Evolutionary conservation across 1,139 yeast species (phyloP).

Genomic region (Suhomyces bribrorum): DNA sequence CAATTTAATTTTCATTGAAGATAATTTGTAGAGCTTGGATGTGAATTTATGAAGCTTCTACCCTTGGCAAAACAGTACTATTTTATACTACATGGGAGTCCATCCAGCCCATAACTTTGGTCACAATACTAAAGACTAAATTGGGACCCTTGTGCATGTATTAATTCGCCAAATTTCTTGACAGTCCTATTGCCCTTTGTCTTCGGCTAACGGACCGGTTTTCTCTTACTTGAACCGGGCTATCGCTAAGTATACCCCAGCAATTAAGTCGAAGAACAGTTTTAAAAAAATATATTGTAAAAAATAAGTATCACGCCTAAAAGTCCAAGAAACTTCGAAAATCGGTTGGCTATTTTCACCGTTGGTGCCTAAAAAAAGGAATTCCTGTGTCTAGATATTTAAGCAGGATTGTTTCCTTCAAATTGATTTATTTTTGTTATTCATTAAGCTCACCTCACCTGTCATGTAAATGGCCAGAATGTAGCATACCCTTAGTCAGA

Average conservation of each 20-base stretch:
- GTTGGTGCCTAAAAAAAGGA: no score
- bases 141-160: neutral
- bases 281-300: neutral
- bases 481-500: no score
- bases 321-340: no score
- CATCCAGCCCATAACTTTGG: neutral
- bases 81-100: neutral
- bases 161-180: no score
- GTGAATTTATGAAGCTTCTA: neutral
- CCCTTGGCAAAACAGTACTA: neutral
- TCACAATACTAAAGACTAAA: neutral
- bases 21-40: neutral
- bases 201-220: neutral
- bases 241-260: conserved; percentile 6
- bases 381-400: no score
- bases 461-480: no score
- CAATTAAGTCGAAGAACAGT: conserved; percentile 1
- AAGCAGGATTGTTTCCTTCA: no score
- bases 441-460: no score
- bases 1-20: conserved; percentile 1
- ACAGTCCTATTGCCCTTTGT: neutral
- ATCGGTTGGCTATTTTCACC: no score
- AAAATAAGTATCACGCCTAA: no score
- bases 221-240: neutral
- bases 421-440: no score